Conservation (phyloP, 139 green algal genomes). For the Tetraselmis striata region DNA sequence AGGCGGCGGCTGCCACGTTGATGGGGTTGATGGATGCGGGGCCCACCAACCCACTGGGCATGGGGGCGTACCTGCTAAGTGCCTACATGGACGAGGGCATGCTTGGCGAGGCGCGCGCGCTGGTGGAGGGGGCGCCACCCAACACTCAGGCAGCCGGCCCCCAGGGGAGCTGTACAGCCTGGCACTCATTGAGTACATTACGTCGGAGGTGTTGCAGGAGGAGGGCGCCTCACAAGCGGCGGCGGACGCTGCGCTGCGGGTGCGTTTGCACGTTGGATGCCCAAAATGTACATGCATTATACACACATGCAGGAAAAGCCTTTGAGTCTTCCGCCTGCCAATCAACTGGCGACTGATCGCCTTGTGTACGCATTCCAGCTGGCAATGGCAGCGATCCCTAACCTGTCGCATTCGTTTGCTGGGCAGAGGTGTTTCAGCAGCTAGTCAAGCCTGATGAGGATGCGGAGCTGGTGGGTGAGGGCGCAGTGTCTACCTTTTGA, state of each 20-base stretch:
- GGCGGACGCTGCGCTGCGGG: too few species aligned
- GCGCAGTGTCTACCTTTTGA: too few species aligned
- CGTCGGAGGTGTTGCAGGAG: neutral
- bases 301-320: too few species aligned
- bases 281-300: too few species aligned
- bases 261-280: too few species aligned
- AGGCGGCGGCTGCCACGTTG: neutral
- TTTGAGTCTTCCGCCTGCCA: too few species aligned
- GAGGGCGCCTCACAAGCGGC: neutral
- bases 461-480: neutral
- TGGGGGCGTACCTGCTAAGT: neutral
- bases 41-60: neutral
- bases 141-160: too few species aligned
- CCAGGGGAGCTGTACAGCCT: neutral
- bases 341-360: too few species aligned
- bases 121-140: neutral
- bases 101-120: neutral
- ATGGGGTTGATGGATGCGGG: neutral
- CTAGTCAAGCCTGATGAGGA: neutral
- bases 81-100: neutral
- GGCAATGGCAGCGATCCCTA: neutral
- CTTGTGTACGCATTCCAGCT: too few species aligned
- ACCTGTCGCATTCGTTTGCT: neutral
- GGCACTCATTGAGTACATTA: neutral
- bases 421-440: neutral